phyloP scores from a whole-genome alignment of 768 basidiomycete genomes.

The Lactarius evosmus region DNA sequence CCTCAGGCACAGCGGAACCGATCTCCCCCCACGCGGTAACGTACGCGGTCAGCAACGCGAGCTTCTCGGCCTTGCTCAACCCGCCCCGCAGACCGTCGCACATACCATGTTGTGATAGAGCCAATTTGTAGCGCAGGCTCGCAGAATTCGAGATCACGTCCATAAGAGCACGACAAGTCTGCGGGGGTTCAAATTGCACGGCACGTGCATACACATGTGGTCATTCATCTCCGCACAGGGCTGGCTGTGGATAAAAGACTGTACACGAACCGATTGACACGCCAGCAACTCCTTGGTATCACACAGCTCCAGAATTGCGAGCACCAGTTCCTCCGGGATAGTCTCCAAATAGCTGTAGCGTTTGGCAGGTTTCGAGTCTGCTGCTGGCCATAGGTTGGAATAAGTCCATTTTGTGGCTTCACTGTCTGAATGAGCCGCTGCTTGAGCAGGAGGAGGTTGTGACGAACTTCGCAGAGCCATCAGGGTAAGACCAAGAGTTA shows the following conservation, averaged over 20 bases:
- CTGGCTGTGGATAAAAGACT: neutral
- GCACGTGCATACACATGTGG: neutral
- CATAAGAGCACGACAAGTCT: constrained; percentile 16
- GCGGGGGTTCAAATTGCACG: neutral
- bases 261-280: constrained; percentile 17
- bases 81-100: constrained; percentile 1
- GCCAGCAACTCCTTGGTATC: constrained; percentile 7
- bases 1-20: neutral
- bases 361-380: neutral
- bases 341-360: neutral
- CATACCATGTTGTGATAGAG: constrained; percentile 15
- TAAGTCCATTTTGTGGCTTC: neutral
- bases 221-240: neutral
- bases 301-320: constrained; percentile 16
- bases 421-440: neutral
- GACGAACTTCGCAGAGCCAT: neutral
- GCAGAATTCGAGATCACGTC: constrained; percentile 8
- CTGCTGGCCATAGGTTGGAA: neutral
- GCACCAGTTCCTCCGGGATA: constrained; percentile 15
- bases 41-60: constrained; percentile 6
- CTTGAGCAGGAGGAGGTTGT: neutral
- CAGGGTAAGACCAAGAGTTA: neutral
- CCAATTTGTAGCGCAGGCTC: constrained; percentile 17
- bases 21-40: constrained; percentile 9
- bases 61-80: constrained; percentile 14